These are phyloP conservation scores for Deinandra increscens DNA, from an alignment of 129 eudicot species.

Conservation along the genomic window DNA sequence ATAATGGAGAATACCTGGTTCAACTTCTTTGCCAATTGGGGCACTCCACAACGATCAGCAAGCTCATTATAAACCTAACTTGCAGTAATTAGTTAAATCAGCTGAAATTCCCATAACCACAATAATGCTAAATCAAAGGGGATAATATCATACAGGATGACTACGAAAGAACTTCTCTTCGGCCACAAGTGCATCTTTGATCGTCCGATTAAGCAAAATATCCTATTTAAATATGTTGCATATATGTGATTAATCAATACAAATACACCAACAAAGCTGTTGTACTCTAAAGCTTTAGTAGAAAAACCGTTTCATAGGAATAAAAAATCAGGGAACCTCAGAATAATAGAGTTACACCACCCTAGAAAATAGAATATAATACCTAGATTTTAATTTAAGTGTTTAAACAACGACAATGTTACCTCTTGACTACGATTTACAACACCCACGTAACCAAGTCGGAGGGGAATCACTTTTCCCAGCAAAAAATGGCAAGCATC, in stretches of 20 bases:
- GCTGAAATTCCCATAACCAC: not conserved
- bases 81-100: conserved; percentile 16
- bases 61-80: conserved; percentile 81
- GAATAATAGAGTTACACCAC: not conserved
- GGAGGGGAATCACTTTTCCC: conserved; percentile 90
- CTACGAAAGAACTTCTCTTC: conserved; percentile 97
- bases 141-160: conserved; percentile 63
- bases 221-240: conserved; percentile 46
- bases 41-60: conserved; percentile 97
- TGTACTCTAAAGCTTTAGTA: not conserved
- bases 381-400: not conserved
- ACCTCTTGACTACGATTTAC: conserved; percentile 99
- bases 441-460: conserved; percentile 92
- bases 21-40: conserved; percentile 92
- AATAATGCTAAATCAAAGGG: not conserved
- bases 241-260: conserved; percentile 4
- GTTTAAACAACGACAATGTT: conserved; percentile 18
- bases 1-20: conserved; percentile 61
- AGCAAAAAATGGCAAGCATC: conserved; percentile 93
- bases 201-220: conserved; percentile 62
- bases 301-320: not conserved
- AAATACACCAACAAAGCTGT: not conserved
- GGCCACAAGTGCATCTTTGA: conserved; percentile 92
- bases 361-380: not conserved
- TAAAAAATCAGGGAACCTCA: not conserved